Conservation (phyloP, 2,329 filamentous ascomycete genomes). For the Cyanodermella asteris region DNA sequence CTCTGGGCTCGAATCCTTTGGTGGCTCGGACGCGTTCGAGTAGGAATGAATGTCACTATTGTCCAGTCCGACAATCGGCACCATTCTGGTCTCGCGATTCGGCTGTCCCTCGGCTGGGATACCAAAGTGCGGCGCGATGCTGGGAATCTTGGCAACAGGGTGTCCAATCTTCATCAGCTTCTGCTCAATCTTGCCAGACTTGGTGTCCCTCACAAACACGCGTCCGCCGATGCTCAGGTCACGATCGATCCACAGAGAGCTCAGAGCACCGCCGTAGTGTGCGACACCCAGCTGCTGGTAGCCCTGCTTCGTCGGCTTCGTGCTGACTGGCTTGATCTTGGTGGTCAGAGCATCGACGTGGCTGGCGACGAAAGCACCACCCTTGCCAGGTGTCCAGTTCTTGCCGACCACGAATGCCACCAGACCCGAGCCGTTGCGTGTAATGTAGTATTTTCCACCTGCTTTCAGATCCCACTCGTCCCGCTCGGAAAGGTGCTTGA, state of each 20-base stretch:
- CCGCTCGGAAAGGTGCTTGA: slow-evolving; percentile 52
- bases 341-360: slow-evolving; percentile 87
- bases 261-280: slow-evolving; percentile 73
- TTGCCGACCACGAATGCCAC: slow-evolving; percentile 71
- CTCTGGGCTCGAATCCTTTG: slow-evolving; percentile 6
- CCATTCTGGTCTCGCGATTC: slow-evolving; percentile 83
- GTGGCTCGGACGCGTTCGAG: too few relatives aligned
- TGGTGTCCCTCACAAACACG: slow-evolving; percentile 56
- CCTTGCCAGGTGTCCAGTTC: slow-evolving; percentile 64
- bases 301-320: slow-evolving; percentile 61
- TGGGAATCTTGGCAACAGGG: slow-evolving; percentile 84
- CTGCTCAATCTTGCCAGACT: slow-evolving; percentile 51
- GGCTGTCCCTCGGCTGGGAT: slow-evolving; percentile 41
- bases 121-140: slow-evolving; percentile 84
- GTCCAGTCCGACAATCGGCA: slow-evolving; percentile 81
- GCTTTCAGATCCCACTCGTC: slow-evolving; percentile 55
- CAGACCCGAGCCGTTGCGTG: slow-evolving; percentile 65
- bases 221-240: slow-evolving; percentile 79
- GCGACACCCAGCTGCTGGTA: slow-evolving; percentile 80
- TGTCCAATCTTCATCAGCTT: slow-evolving; percentile 81
- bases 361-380: slow-evolving; percentile 69
- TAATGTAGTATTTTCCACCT: slow-evolving; percentile 75
- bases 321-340: slow-evolving; percentile 75
- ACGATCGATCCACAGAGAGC: slow-evolving; percentile 89
- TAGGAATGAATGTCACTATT: slow-evolving; percentile 39